phyloP scores from a whole-genome alignment of 768 basidiomycete species.

The Candolleomyces eurysporus region DNA sequence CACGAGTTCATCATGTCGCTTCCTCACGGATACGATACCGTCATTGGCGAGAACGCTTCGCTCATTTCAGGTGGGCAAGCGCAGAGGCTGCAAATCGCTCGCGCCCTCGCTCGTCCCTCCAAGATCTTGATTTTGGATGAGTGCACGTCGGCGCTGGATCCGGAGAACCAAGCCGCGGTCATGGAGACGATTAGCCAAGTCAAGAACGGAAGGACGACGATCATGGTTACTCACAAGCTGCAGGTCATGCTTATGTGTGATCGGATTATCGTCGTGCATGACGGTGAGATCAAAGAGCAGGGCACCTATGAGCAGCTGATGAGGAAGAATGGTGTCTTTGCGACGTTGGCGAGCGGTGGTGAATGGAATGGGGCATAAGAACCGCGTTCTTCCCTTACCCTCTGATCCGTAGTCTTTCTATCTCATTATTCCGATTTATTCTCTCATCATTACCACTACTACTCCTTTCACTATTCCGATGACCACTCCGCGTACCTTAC shows the following conservation, averaged over 20 bases:
- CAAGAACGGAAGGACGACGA: conserved; percentile 71
- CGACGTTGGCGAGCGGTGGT: conserved; percentile 74
- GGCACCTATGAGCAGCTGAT: conserved; percentile 75
- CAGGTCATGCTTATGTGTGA: conserved; percentile 92
- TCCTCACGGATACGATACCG: conserved; percentile 83
- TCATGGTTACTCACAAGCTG: conserved; percentile 93
- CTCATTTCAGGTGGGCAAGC: conserved; percentile 94
- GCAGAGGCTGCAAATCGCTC: conserved; percentile 88
- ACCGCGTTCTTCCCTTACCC: neutral
- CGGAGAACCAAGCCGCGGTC: conserved; percentile 79
- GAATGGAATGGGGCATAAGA: conserved; percentile 42
- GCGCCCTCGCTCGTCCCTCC: conserved; percentile 76
- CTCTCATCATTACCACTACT: neutral
- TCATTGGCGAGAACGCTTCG: conserved; percentile 88
- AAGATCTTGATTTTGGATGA: conserved; percentile 86
- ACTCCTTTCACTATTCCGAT: no score
- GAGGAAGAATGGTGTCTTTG: conserved; percentile 67
- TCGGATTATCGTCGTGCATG: conserved; percentile 75
- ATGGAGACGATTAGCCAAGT: conserved; percentile 64
- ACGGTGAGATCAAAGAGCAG: conserved; percentile 77
- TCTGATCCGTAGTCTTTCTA: neutral
- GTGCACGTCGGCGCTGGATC: conserved; percentile 91
- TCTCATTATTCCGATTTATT: neutral
- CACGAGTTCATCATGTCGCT: conserved; percentile 83
- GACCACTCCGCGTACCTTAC: no score